A percentile compares a stretch with the other conserved stretches of the same genome.
Conservation (phyloP, 371 early-diverging fungal species). For the Coemansia sp. region DNA sequence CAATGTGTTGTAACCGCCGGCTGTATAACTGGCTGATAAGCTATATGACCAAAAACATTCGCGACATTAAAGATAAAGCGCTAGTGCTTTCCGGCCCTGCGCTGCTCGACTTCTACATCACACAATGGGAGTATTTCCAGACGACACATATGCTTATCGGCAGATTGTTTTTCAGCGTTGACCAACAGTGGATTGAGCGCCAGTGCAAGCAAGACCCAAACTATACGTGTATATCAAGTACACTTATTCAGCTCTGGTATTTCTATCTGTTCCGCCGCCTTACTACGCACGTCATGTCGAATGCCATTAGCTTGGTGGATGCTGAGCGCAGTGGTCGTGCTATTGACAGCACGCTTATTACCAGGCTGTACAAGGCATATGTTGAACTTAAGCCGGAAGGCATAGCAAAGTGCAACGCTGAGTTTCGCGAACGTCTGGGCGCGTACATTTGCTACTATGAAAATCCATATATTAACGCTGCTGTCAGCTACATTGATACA, state of each 20-base stretch:
- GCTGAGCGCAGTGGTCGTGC: background rate
- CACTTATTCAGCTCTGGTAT: conserved; percentile 21
- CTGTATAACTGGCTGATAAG: conserved; percentile 14
- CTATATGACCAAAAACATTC: background rate
- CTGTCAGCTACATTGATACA: background rate
- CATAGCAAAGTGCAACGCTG: background rate
- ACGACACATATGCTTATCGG: background rate
- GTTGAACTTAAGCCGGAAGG: conserved; percentile 5
- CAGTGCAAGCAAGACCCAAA: background rate
- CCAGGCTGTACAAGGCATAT: background rate
- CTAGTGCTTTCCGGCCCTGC: background rate
- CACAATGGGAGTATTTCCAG: conserved; percentile 9
- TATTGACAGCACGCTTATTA: conserved; percentile 5
- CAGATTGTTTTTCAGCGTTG: background rate
- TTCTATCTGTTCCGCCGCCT: conserved; percentile 9
- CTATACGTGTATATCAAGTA: conserved; percentile 4
- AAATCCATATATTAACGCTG: conserved; percentile 5
- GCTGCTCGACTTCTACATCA: background rate
- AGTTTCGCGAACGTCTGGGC: conserved; percentile 12
- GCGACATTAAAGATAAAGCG: background rate
- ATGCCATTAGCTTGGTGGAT: background rate
- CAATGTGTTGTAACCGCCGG: background rate
- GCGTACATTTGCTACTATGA: conserved; percentile 16
- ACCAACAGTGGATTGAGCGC: conserved; percentile 10
- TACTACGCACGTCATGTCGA: background rate